Evolutionary conservation across 805 yeast genomes (phyloP), one percentile per base, ranked within the genome.

Genomic region (Suhomyces sp.): DNA sequence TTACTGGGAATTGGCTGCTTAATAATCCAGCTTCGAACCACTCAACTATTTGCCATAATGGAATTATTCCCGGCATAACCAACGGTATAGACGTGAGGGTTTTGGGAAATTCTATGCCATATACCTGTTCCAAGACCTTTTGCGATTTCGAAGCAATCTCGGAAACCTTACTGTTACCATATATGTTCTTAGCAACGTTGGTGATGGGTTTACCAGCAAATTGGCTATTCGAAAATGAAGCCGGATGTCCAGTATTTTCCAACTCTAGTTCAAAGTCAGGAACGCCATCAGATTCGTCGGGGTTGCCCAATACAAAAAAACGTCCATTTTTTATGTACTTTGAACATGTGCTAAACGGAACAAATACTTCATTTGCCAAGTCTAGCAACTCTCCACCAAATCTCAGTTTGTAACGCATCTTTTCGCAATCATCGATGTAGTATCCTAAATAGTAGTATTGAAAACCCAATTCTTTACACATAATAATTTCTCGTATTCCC

Each of bases 341-440:
- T 39, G 61, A 57, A n/a, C 73, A 65, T 29, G 56, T 54, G 3
- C 67, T 62, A 10, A 80, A 55, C 9, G 75, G 72, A 20, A 76
- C 69, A 58, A 71, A 85, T 22, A 69, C 64, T 46, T 75, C 72
- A 47, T 75, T 78, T 51, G 77, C 69, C 13, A 83, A 66, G 60
- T 87, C 91, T 44, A 86, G 64, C 4, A 87, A 60, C 57, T 86
- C 87, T 4, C 92, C 94, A 0, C 93, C 93, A 66, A 86, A 90
- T 54, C 82, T 80, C 24, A 78, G 82, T 67, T 91, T 91, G 63
- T 92, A 92, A 45, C 72, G 75, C 97, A 91, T 90, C 66, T 91
- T 91, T 0, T 72, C 75, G 64, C 97, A 89, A 57, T 86, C 91
- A 4, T 84, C 84, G 44, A 89, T 83, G 61, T 84, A 91, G 57